These are phyloP conservation scores for Heliamphora exappendiculata DNA, from an alignment of 148 eudicot genomes.

Conservation along the genomic window DNA sequence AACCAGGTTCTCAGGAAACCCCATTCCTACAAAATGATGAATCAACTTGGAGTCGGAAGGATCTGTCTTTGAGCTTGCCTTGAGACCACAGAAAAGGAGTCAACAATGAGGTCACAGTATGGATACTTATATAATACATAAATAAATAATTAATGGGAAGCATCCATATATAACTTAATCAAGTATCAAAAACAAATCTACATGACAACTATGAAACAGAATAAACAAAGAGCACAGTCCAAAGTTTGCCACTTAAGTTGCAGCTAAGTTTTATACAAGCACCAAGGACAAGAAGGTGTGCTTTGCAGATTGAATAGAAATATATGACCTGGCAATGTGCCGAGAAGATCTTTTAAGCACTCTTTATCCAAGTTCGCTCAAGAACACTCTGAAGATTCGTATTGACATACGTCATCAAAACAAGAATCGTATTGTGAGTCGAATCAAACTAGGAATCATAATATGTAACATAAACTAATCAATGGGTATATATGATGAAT, in stretches of 20 bases:
- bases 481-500: too few relatives aligned
- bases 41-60: slow-evolving; percentile 38
- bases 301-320: background rate
- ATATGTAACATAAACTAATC: too few relatives aligned
- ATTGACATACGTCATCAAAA: too few relatives aligned
- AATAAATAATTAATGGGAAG: background rate
- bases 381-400: background rate
- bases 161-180: background rate
- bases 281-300: background rate
- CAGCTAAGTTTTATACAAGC: background rate
- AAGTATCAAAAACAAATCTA: background rate
- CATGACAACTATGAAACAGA: too few relatives aligned
- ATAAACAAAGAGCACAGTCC: background rate
- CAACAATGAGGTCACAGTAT: background rate
- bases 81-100: background rate
- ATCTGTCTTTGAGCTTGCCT: slow-evolving; percentile 56
- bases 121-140: background rate
- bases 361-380: background rate
- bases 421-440: too few relatives aligned
- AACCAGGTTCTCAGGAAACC: slow-evolving; percentile 50
- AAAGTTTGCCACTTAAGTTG: background rate
- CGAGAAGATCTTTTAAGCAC: background rate
- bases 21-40: slow-evolving; percentile 47
- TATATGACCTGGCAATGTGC: background rate
- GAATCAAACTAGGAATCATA: too few relatives aligned